Evolutionary conservation across 163 green algal genomes (phyloP).

Genomic region (Chlamydomonas reinhardtii): DNA sequence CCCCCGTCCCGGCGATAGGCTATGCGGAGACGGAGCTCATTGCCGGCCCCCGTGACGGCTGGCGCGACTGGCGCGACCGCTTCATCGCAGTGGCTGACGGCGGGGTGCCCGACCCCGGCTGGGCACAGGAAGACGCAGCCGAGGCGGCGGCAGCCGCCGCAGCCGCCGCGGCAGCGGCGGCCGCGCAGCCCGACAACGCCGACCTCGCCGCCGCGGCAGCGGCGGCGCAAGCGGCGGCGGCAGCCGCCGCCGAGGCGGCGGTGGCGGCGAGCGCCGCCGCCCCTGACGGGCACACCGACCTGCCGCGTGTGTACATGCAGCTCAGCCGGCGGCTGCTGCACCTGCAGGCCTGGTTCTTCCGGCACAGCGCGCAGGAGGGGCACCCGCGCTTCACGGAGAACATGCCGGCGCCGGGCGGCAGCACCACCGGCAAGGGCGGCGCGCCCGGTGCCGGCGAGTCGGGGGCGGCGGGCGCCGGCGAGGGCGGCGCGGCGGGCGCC

Average conservation of each 20-base stretch:
- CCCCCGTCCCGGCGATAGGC: too few relatives aligned
- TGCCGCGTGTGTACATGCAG: constrained; percentile 17
- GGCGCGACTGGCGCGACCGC: constrained; percentile 33
- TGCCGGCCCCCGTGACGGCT: background rate
- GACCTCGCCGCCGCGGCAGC: background rate
- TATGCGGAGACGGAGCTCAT: constrained; percentile 23
- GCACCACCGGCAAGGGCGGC: constrained; percentile 4
- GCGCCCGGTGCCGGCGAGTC: background rate
- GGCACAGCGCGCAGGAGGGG: constrained; percentile 35
- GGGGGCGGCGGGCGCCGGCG: background rate
- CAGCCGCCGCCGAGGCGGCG: background rate
- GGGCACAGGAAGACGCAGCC: constrained; percentile 8
- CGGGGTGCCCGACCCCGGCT: constrained; percentile 8
- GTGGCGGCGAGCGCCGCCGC: background rate
- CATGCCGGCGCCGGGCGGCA: constrained; percentile 27
- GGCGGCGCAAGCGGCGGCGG: background rate
- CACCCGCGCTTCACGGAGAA: constrained; percentile 44
- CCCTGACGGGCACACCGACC: background rate
- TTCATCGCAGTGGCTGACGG: constrained; percentile 15
- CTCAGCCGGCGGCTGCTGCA: constrained; percentile 34
- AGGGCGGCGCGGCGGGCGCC: background rate
- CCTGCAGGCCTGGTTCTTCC: constrained; percentile 40
- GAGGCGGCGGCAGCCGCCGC: background rate
- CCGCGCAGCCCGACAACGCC: background rate
- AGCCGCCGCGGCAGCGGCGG: background rate